Evolutionary conservation across 1,139 yeast genomes (phyloP), one percentile per base, ranked within the genome.

Genomic region (Taphrina betulina): DNA sequence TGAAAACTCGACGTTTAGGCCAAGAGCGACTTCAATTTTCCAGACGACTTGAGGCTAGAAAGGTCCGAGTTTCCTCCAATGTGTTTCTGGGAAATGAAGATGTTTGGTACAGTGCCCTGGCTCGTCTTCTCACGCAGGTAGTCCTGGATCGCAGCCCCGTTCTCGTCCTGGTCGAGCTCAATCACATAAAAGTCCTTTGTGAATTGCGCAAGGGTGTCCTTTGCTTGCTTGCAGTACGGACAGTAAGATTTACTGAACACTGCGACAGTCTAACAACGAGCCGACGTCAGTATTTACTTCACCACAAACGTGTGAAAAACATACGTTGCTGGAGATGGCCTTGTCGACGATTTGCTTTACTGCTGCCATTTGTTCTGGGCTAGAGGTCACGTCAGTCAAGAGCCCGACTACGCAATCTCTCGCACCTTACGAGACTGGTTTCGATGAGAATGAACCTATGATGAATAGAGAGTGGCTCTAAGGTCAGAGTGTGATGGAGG

Each of bases 51-150:
- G 70, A 82, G 75, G 45, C 76, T 74, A 71, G 86, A 92, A 61
- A 86, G 75, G 64, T 84, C 92, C 52, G 88, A 82, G 77, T 86
- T 85, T 60, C 98, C 98, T 60, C 98, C 98, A 67, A 92, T 81
- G 74, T 89, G 96, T 73, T 88, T 78, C 60, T 95, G 96, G 54
- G 78, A 82, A 69, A 92, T 89, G 74, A 84, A 92, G 64, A 92
- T 79, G 71, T 85, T 90, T 62, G 98, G 98, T 59, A 92, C 97
- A 42, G 97, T 88, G 65, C 82, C 78, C 77, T 92, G 98, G 60
- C 95, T 95, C 36, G 95, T 85, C 63, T 88, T 71, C 67, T 85
- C 83, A 52, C 68, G 69, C 61, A 92, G 77, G 59, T 94, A 95
- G 53, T 77, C 82, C 74, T 92, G 97, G 65, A 90, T 81, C 19